phyloP scores from a whole-genome alignment of 495 filamentous ascomycete genomes.

The Lepidopterella palustris region DNA sequence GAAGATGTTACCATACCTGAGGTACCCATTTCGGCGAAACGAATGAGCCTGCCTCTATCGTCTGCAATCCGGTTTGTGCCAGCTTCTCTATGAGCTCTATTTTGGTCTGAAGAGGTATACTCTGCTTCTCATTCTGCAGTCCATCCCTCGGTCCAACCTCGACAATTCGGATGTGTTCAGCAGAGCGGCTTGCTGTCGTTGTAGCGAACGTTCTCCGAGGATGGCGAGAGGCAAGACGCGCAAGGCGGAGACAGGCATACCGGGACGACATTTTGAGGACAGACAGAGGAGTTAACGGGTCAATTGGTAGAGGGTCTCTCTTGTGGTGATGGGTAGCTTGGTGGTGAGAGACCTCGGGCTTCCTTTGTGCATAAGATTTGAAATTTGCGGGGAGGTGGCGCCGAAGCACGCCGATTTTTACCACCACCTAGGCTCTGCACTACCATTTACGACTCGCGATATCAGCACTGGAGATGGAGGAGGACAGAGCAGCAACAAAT shows the following conservation, averaged over 20 bases:
- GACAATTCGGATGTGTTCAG: slow-evolving; percentile 58
- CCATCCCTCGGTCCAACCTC: slow-evolving; percentile 95
- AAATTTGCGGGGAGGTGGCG: not conserved
- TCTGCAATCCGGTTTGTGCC: slow-evolving; percentile 74
- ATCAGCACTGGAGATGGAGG: slow-evolving; percentile 29
- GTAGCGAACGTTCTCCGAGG: slow-evolving; percentile 22
- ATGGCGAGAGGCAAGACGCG: slow-evolving; percentile 24
- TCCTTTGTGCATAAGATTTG: not conserved
- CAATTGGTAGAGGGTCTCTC: not conserved
- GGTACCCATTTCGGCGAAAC: slow-evolving; percentile 97
- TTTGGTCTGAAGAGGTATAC: slow-evolving; percentile 74
- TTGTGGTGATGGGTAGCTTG: not conserved
- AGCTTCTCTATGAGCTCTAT: slow-evolving; percentile 74
- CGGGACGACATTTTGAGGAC: slow-evolving; percentile 12
- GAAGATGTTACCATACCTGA: slow-evolving; percentile 52
- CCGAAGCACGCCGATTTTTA: not conserved
- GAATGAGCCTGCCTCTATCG: slow-evolving; percentile 93
- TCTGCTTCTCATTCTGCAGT: slow-evolving; percentile 88
- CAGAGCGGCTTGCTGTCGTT: slow-evolving; percentile 4
- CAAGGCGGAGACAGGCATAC: slow-evolving; percentile 16
- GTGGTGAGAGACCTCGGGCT: not conserved
- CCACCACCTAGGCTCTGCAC: not conserved
- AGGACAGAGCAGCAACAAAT: slow-evolving; percentile 33
- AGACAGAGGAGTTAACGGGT: not conserved
- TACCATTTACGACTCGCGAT: not conserved